These are phyloP conservation scores for Geotrichum aggregatum DNA, from an alignment of 1,139 yeast species.

Conservation along the genomic window DNA sequence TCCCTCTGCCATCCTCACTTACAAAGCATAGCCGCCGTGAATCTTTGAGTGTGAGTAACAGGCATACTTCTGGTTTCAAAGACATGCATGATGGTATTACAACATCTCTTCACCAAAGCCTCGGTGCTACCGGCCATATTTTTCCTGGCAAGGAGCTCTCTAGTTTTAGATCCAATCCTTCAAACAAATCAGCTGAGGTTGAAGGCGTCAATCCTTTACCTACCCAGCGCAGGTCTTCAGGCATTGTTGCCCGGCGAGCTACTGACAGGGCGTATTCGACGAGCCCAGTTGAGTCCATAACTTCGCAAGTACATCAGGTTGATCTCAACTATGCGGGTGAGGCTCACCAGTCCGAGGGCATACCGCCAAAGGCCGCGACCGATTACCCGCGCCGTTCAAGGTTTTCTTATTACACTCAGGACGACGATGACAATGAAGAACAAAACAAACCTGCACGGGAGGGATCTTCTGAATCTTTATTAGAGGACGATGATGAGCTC, in stretches of 20 bases:
- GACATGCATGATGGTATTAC: constrained; percentile 25
- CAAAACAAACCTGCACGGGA: neutral
- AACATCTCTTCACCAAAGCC: constrained; percentile 24
- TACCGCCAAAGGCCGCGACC: neutral
- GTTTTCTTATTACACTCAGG: neutral
- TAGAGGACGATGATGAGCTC: constrained; percentile 17
- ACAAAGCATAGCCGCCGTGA: constrained; percentile 21
- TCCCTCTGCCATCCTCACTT: constrained; percentile 12
- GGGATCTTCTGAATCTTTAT: neutral
- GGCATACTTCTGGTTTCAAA: constrained; percentile 25
- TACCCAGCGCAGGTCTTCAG: neutral
- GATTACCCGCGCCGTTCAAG: neutral
- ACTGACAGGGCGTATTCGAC: neutral
- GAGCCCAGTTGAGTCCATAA: neutral
- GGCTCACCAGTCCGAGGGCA: neutral
- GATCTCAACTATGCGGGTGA: neutral
- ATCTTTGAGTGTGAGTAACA: constrained; percentile 24
- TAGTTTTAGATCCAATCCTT: constrained; percentile 10
- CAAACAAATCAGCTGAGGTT: neutral
- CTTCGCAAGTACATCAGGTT: neutral
- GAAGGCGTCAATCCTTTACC: neutral
- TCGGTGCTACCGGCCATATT: constrained; percentile 13
- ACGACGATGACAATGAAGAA: constrained; percentile 3
- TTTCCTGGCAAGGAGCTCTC: constrained; percentile 15
- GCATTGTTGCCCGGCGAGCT: neutral